Base-by-base conservation (phyloP, 257 asterid genomes). In the Solanum sejunctum region DNA sequence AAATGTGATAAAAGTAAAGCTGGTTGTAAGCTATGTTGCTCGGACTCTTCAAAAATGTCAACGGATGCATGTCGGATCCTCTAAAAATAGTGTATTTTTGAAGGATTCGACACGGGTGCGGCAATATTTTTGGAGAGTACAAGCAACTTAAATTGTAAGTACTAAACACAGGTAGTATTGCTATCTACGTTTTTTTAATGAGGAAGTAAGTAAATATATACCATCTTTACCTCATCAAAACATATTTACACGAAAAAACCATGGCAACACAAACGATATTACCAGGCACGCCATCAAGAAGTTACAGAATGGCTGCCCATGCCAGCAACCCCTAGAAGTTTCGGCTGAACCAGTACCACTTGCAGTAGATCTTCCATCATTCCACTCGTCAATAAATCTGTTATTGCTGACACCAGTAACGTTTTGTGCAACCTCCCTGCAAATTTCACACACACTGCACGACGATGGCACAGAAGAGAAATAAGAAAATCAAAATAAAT, bases 381-480 rank as follows among this genome's bases (percentile, higher is more conserved):
- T 94, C 98, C 98, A 94, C 82, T 90, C 96, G 84, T 90, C 95
- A 89, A 95, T 88, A 89, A 95, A 92, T 39, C 89, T 87, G 26
- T 67, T 71, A 84, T 91, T 92, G 7, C 90, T 85, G 4, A 86
- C 85, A 12, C 96, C 97, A 7, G 88, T 88, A 43, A 95, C 84
- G 82, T 92, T 93, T 85, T 87, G 88, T 23, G 94, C 98, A 12
- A 85, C 87, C 88, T 88, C 89, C 15, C 98, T 93, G 52, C 98
- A 95, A 84, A 95, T 94, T 90, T 95, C 98, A 60, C 98, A 95
- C 80, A 90, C 80, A 89, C 98, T 95, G 93, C 91, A 86, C 3
- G 9, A 45, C 51, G 63, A 77, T 51, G 23, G 1, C 7, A 26
- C 13, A 26, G 26, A 5, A 26, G 63, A 77, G 47, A 51, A 26